Base-by-base conservation (phyloP, 1,284 basidiomycete species). In the Clitocybe nebularis region DNA sequence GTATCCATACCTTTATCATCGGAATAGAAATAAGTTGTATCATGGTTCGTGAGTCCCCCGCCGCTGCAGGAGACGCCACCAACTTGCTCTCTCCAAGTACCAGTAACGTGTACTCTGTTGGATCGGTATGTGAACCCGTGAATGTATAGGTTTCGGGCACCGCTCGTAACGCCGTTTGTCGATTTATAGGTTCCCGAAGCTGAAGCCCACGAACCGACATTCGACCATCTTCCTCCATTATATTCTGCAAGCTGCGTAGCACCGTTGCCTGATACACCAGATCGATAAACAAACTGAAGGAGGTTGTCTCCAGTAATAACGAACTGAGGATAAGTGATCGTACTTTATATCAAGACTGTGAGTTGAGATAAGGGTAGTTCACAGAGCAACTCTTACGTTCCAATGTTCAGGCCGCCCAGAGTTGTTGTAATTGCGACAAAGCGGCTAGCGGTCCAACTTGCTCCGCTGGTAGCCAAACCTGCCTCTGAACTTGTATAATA, bases 211-310 rank as follows among this genome's bases (percentile, higher is more conserved):
- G 63, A 67, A 5, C 69, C 69, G 21, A 70, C 63, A 49, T 64
- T 68, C 5, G 54, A 59, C 68, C 69, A 71, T 11, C 52, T 50
- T 4, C 66, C 66, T 16, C 49, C 54, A 21, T 53, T 60, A 48
- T 69, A 71, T 51, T 71, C 68, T 21, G 69, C 68, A 10, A 71
- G 58, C 44, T 71, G 69, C 5, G 65, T 68, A 8, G 63, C 67
- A 4, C 69, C 69, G 28, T 71, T 64, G 0, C 68, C 69, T 29
- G 69, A 70, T 10, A 71, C 58, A 10, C 68, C 69, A 23, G 67
- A 61, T 9, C 69, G 66, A 52, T 64, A 71, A 11, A 71, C 68
- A 36, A 71, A 68, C 52, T 71, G 69, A 4, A 71, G 57, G 33
- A 61, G 55, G 52, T 71, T 70, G 41, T 64, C 59, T 16, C 68